A percentile compares a stretch with the other conserved stretches of the same genome.
Evolutionary conservation across 345 rosid species (phyloP).

Genomic region (Lepidium africanum): DNA sequence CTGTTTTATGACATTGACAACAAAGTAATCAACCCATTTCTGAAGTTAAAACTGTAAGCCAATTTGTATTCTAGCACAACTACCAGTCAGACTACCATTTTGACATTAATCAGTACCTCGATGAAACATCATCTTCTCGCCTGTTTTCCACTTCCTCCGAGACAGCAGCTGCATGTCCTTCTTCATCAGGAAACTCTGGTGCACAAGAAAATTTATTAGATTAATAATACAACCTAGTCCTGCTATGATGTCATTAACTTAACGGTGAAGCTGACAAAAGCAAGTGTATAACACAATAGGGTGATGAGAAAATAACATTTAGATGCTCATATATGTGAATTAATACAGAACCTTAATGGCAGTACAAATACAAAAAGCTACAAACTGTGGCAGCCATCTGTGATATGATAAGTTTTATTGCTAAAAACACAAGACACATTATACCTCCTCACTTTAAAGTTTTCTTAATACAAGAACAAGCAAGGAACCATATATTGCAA

Average conservation of each 20-base stretch:
- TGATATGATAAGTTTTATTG: neutral
- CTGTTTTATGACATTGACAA: neutral
- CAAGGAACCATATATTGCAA: neutral
- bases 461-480: neutral
- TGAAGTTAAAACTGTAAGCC: neutral
- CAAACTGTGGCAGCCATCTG: neutral
- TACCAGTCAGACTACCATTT: neutral
- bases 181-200: conserved; percentile 56
- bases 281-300: neutral
- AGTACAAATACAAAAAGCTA: neutral
- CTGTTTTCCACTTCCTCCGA: conserved; percentile 61
- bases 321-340: neutral
- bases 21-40: neutral
- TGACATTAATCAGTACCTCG: conserved; percentile 50
- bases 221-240: neutral
- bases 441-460: neutral
- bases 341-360: neutral
- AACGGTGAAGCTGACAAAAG: neutral
- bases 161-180: conserved; percentile 47
- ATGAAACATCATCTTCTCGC: conserved; percentile 72
- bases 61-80: neutral
- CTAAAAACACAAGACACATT: neutral
- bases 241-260: neutral
- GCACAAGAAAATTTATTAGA: conserved; percentile 14
- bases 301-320: conserved; percentile 4